phyloP scores from a whole-genome alignment of 306 rosid species.

The Senna tora region DNA sequence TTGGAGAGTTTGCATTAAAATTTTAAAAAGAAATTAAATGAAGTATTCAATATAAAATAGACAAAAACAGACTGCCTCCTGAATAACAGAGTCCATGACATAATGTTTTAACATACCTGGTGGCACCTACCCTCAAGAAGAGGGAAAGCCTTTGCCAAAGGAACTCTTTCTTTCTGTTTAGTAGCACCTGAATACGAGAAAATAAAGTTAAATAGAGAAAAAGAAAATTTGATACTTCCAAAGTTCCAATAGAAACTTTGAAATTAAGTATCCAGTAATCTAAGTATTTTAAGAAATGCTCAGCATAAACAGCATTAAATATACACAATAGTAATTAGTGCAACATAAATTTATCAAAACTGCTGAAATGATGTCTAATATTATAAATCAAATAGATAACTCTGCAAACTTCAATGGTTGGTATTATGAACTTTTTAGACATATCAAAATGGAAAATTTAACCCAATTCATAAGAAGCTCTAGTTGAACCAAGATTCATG shows the following conservation, averaged over 20 bases:
- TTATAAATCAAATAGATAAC: constrained; percentile 7
- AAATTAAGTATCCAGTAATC: constrained; percentile 27
- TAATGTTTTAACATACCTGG: constrained; percentile 60
- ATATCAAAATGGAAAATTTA: constrained; percentile 1
- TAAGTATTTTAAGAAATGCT: constrained; percentile 4
- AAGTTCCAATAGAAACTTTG: constrained; percentile 22
- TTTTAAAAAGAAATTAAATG: neutral
- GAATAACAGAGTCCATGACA: constrained; percentile 13
- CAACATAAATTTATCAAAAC: constrained; percentile 14
- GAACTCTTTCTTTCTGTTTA: constrained; percentile 80
- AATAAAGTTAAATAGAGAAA: constrained; percentile 2
- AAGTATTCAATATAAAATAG: neutral
- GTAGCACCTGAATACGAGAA: constrained; percentile 65
- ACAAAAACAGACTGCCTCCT: constrained; percentile 16
- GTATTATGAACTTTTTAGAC: constrained; percentile 17
- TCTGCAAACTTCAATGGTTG: constrained; percentile 12
- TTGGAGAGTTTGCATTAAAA: constrained; percentile 9
- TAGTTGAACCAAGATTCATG: constrained; percentile 6
- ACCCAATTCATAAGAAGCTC: neutral
- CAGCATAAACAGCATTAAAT: constrained; percentile 8
- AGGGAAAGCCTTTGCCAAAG: constrained; percentile 87
- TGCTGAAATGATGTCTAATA: constrained; percentile 2
- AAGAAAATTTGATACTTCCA: neutral
- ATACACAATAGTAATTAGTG: neutral
- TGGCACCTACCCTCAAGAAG: constrained; percentile 81